Percentiles rank a stretch among this genome's conserved stretches.
Evolutionary conservation across 176 grass and related monocot genomes (phyloP).

Genomic region (Phoenix dactylifera): DNA sequence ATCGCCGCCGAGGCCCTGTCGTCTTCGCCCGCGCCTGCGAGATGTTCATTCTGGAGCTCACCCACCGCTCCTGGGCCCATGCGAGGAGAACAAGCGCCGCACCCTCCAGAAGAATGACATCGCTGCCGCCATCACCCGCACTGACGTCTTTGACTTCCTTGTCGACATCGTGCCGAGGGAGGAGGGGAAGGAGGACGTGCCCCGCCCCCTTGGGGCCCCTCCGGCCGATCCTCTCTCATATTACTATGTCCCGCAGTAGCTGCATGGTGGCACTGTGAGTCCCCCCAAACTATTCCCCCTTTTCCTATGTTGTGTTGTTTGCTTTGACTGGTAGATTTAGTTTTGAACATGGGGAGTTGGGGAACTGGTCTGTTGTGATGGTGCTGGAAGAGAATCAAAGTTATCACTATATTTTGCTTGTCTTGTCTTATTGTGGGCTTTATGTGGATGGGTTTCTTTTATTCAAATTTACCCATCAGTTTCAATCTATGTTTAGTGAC

Average conservation of each 20-base stretch:
- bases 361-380: no score
- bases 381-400: no score
- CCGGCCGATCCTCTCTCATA: slow-evolving; percentile 39
- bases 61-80: slow-evolving; percentile 77
- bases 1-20: slow-evolving; percentile 85
- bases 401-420: no score
- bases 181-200: slow-evolving; percentile 45
- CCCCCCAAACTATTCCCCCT: no score
- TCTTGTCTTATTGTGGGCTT: no score
- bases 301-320: no score
- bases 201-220: slow-evolving; percentile 23
- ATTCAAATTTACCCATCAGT: no score
- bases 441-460: no score
- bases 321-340: no score
- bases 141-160: slow-evolving; percentile 91
- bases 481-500: no score
- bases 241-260: slow-evolving; percentile 61
- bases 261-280: slow-evolving; percentile 7
- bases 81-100: slow-evolving; percentile 92
- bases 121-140: slow-evolving; percentile 72
- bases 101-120: slow-evolving; percentile 93
- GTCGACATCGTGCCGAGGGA: slow-evolving; percentile 82
- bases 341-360: no score
- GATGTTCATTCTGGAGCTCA: slow-evolving; percentile 95
- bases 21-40: slow-evolving; percentile 85